phyloP scores from a whole-genome alignment of 2,329 filamentous ascomycete species.

The Xylaria polymorpha region DNA sequence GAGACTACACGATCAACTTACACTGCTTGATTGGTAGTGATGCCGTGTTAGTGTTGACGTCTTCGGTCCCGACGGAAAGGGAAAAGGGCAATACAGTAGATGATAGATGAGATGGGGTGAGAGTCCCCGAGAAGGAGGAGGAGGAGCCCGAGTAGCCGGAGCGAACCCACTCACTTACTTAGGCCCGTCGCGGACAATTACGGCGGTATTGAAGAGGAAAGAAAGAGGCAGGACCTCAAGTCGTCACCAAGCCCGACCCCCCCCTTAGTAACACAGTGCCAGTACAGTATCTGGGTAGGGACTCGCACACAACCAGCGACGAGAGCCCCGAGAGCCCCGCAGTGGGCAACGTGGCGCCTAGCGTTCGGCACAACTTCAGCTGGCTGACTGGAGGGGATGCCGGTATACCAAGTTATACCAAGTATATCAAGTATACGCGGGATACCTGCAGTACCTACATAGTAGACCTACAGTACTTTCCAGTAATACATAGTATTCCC shows the following conservation, averaged over 20 bases:
- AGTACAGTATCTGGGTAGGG: not conserved
- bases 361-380: conserved; percentile 29
- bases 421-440: not conserved
- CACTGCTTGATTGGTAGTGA: not conserved
- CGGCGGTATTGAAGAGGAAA: not conserved
- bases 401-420: too few species aligned
- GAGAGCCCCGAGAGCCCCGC: conserved; percentile 20
- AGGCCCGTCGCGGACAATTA: conserved; percentile 5
- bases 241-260: conserved; percentile 3
- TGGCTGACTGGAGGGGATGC: conserved; percentile 14
- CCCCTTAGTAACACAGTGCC: conserved; percentile 4
- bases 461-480: too few species aligned
- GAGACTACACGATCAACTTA: not conserved
- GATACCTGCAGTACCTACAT: not conserved
- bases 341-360: conserved; percentile 29
- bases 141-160: conserved; percentile 19
- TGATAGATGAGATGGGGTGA: not conserved
- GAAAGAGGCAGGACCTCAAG: not conserved
- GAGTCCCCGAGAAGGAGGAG: not conserved
- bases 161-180: conserved; percentile 11
- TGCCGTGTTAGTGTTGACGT: not conserved
- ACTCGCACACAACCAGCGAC: not conserved
- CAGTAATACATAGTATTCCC: too few species aligned
- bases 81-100: not conserved
- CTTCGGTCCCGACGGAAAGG: conserved; percentile 21